Percentiles rank a stretch among this genome's conserved stretches.
These are phyloP conservation scores for Trichosanthes cucumerina DNA, from an alignment of 306 rosid genomes.

Conservation along the genomic window DNA sequence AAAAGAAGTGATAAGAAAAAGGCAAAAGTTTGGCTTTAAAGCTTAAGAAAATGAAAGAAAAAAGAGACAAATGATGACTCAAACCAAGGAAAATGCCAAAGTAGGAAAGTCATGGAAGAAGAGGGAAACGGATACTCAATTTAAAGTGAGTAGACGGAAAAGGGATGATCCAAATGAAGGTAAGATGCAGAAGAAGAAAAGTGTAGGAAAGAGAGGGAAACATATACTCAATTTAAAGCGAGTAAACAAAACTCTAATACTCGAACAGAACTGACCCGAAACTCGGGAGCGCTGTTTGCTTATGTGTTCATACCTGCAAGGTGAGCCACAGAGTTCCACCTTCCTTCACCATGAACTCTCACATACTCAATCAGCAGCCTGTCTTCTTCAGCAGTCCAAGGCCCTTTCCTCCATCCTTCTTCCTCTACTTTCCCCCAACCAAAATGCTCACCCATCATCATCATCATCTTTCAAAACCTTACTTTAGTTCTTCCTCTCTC, in stretches of 20 bases:
- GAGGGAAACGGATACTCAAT: not conserved
- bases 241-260: not conserved
- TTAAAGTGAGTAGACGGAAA: not conserved
- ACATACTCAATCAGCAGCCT: slow-evolving; percentile 76
- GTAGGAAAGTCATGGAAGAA: not conserved
- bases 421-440: slow-evolving; percentile 61
- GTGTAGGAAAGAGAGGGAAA: not conserved
- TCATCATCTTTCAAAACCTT: not conserved
- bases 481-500: not conserved
- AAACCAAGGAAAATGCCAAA: not conserved
- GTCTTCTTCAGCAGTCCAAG: slow-evolving; percentile 97
- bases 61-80: not conserved
- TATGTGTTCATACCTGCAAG: slow-evolving; percentile 47
- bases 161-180: not conserved
- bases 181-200: not conserved
- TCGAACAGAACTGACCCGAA: not conserved
- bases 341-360: slow-evolving; percentile 79
- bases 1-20: not conserved
- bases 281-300: not conserved
- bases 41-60: not conserved
- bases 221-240: not conserved
- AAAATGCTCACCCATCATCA: slow-evolving; percentile 41
- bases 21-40: not conserved
- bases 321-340: slow-evolving; percentile 94
- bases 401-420: slow-evolving; percentile 92